Base-by-base conservation (phyloP, 345 rosid species). In the Hypericum perforatum region DNA sequence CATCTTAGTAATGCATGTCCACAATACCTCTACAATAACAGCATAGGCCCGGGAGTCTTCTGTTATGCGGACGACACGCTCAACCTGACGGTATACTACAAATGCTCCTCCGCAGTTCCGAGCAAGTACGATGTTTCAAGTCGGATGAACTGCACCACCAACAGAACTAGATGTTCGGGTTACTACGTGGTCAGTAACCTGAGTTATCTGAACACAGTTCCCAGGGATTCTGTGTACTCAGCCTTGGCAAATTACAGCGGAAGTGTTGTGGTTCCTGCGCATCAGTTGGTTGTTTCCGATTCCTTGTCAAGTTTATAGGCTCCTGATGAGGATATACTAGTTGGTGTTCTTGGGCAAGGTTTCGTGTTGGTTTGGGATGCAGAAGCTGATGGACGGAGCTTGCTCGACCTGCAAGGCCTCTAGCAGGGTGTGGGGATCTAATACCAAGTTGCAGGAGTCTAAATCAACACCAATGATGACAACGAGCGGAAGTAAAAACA, bases 371-470 rank as follows among this genome's bases (percentile, higher is more conserved):
- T 0, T 7, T 69, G 66, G 74, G 6, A 32, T 53, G 40, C 55
- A 32, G 4, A 22, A 22, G 5, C 37, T n/a, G 39, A 37, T 5
- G 7, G 62, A 75, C 49, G 0, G 8, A 4, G 16, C 29, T 0
- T 80, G 82, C 58, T 6, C 6, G 0, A 0, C 0, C 1, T 80
- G 86, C 43, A 1, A 7, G 0, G 0, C 0, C 0, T 41, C 68
- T n/a, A n/a, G n/a, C n/a, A n/a, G 0, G 9, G 22, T 0, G n/a
- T n/a, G n/a, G 86, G 86, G 11, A 15, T n/a, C 44, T 80, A n/a
- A n/a, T n/a, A n/a, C n/a, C n/a, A n/a, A n/a, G n/a, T n/a, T n/a
- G n/a, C n/a, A n/a, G n/a, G n/a, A n/a, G n/a, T n/a, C n/a, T n/a
- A n/a, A n/a, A n/a, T n/a, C n/a, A n/a, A n/a, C n/a, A n/a, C n/a